These are phyloP conservation scores for Kluyveromyces sp. DNA, from an alignment of 1,139 yeast species.

Conservation along the genomic window DNA sequence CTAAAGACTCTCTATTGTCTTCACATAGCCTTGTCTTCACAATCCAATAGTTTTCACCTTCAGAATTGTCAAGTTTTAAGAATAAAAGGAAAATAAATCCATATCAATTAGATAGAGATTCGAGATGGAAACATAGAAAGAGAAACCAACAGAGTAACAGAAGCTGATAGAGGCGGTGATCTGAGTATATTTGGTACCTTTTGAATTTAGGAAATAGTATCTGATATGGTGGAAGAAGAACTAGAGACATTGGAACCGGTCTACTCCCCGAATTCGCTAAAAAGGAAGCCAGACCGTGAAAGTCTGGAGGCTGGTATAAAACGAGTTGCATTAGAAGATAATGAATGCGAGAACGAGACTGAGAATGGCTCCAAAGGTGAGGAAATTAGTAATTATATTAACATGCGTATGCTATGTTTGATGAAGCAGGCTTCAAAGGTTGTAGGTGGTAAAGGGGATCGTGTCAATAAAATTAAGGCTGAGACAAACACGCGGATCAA, in stretches of 20 bases:
- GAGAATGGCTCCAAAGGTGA: constrained; percentile 13
- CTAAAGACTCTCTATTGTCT: too few species aligned
- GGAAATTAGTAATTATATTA: constrained; percentile 36
- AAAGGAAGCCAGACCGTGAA: constrained; percentile 53
- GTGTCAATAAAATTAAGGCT: constrained; percentile 57
- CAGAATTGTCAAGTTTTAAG: too few species aligned
- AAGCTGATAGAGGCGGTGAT: too few species aligned
- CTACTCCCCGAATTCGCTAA: constrained; percentile 36
- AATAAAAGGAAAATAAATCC: too few species aligned
- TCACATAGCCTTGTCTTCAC: too few species aligned
- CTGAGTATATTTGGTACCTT: too few species aligned
- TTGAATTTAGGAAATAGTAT: background rate
- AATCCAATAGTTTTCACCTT: too few species aligned
- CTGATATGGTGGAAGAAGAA: constrained; percentile 5
- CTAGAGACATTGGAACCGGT: background rate
- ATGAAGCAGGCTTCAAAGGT: constrained; percentile 71
- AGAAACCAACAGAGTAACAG: too few species aligned
- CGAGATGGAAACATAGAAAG: too few species aligned
- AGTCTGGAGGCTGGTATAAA: constrained; percentile 37
- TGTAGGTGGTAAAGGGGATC: constrained; percentile 75
- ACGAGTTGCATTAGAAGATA: constrained; percentile 61
- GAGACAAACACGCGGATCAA: constrained; percentile 60
- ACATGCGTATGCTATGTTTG: constrained; percentile 65
- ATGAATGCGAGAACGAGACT: constrained; percentile 21
- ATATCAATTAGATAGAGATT: too few species aligned